Base-by-base conservation (phyloP, 108 stramenopile genomes). In the Parietichytrium sp. region DNA sequence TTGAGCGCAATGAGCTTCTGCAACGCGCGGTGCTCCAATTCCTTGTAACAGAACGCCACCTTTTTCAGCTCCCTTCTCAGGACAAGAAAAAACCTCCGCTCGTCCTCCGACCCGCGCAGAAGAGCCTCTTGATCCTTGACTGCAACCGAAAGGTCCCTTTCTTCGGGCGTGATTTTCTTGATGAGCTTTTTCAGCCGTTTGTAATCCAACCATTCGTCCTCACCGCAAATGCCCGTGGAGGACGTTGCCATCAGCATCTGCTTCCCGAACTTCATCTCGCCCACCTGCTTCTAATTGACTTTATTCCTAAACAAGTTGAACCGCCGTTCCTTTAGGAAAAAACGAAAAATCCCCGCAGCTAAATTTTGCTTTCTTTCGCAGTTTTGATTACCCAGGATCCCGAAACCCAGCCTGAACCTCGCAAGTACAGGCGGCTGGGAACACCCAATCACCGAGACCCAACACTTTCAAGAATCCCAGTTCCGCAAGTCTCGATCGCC, bases 21-120 rank as follows among this genome's bases (percentile, higher is more conserved):
- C 29, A 45, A 20, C 7, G 54, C 80, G 3, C 54, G 51, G 36
- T 52, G 47, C 23, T 25, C 42, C 48, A n/a, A 23, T 33, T 53
- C 55, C 54, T 91, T 92, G 81, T 93, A 97, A 86, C 95, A 97
- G 79, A 93, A 91, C n/a, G 88, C 83, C 3, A 92, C 88, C 84
- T 97, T 97, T 55, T 90, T 88, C 18, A 97, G 91, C 84, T 95
- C 96, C 0, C 90, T 85, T 82, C 93, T 91, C 30, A 95, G 85
- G 10, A 93, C 86, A 42, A 92, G 90, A 85, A 96, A 97, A 81
- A 97, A 97, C 47, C 52, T 80, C 49, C 78, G 48, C 23, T 72
- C 49, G 25, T 82, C 27, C 49, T 33, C 31, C 18, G 80, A 52
- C 26, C 29, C 51, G 53, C 23, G 29, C 4, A 33, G 51, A 4